Evolutionary conservation across 2,329 filamentous ascomycete species (phyloP).

Genomic region (Aspergillus clavatus): DNA sequence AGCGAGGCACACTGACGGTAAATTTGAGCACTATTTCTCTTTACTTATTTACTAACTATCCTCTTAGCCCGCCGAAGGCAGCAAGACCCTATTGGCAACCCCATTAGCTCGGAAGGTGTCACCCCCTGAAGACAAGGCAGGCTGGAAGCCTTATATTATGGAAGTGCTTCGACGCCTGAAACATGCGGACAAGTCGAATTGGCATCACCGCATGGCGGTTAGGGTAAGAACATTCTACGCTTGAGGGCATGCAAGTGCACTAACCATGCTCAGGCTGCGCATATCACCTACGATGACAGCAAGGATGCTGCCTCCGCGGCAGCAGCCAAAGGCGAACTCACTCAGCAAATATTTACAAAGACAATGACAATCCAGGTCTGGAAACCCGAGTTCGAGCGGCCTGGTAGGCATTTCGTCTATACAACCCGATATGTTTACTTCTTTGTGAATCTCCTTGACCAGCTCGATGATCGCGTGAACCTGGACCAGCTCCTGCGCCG

Average conservation of each 20-base stretch:
- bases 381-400: slow-evolving; percentile 82
- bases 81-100: slow-evolving; percentile 49
- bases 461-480: slow-evolving; percentile 68
- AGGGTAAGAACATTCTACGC: slow-evolving; percentile 49
- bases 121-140: slow-evolving; percentile 45
- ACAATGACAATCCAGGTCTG: slow-evolving; percentile 93
- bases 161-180: slow-evolving; percentile 55
- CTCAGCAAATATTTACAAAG: slow-evolving; percentile 83
- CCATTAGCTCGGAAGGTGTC: slow-evolving; percentile 52
- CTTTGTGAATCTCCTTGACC: slow-evolving; percentile 68
- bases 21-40: slow-evolving; percentile 24
- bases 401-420: slow-evolving; percentile 87
- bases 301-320: slow-evolving; percentile 49
- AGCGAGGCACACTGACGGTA: slow-evolving; percentile 43
- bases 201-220: slow-evolving; percentile 88
- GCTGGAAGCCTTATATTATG: slow-evolving; percentile 59
- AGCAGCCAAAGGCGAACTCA: slow-evolving; percentile 71
- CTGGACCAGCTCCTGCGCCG: slow-evolving; percentile 74
- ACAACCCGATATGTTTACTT: slow-evolving; percentile 82
- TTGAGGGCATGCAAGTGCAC: slow-evolving; percentile 24
- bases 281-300: slow-evolving; percentile 56
- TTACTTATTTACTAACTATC: slow-evolving; percentile 21
- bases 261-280: slow-evolving; percentile 46
- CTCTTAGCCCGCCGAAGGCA: slow-evolving; percentile 43
- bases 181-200: slow-evolving; percentile 81